Conservation (phyloP, 306 rosid genomes). For the Leucaena leucocephala region DNA sequence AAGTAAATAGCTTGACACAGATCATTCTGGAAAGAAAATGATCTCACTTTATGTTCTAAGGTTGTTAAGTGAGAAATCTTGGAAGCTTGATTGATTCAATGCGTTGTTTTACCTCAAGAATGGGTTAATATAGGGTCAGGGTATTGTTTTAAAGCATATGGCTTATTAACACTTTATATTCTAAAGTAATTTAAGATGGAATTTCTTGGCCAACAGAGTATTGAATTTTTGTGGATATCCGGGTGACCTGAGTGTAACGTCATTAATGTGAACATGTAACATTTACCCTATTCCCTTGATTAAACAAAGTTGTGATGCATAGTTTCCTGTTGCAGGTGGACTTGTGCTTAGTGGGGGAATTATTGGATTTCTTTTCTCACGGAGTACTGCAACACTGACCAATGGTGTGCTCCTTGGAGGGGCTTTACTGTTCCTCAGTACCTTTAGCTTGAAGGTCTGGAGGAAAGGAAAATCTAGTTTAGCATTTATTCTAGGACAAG, state of each 20-base stretch:
- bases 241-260: conserved; percentile 18
- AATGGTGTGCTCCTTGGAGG: conserved; percentile 77
- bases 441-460: conserved; percentile 90
- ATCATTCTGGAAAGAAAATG: conserved; percentile 15
- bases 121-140: conserved; percentile 22
- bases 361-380: conserved; percentile 64
- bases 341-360: conserved; percentile 78
- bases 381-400: conserved; percentile 67
- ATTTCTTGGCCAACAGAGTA: conserved; percentile 1
- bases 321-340: conserved; percentile 59
- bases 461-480: conserved; percentile 88
- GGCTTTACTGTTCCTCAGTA: conserved; percentile 84
- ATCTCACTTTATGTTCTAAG: conserved; percentile 18
- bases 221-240: not conserved
- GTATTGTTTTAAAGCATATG: conserved; percentile 15
- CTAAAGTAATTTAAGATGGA: conserved; percentile 21
- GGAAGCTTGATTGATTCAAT: conserved; percentile 21
- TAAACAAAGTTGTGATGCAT: conserved; percentile 16
- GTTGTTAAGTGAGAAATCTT: conserved; percentile 16
- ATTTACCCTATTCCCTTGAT: not conserved
- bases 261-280: not conserved
- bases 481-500: conserved; percentile 89
- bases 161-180: conserved; percentile 24
- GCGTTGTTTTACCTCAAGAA: conserved; percentile 20
- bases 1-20: conserved; percentile 6